Percentiles rank a stretch among this genome's conserved stretches.
Conservation (phyloP, 441 rosid species). For the Pelargonium citronellum region DNA sequence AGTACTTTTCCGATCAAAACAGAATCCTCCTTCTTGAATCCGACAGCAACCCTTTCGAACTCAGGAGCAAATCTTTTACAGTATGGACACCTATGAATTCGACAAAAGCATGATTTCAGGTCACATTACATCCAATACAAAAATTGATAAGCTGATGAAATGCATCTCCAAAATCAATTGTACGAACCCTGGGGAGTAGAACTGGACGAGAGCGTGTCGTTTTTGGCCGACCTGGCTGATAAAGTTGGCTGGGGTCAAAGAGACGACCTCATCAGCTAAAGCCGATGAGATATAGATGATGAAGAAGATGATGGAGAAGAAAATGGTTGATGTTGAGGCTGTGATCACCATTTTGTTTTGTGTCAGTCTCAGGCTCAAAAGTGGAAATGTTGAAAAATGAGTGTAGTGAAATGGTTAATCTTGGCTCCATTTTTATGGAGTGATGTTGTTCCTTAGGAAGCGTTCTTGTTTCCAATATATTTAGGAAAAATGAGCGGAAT, state of each 20-base stretch:
- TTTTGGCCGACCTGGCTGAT: not conserved
- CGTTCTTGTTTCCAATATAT: too few species aligned
- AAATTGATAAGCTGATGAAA: not conserved
- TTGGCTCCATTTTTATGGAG: not conserved
- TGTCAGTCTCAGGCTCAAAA: not conserved
- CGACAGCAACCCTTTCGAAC: not conserved
- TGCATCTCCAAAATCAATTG: too few species aligned
- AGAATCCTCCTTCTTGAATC: not conserved
- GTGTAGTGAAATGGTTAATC: too few species aligned
- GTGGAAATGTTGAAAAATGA: not conserved
- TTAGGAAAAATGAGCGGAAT: too few species aligned
- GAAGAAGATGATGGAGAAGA: not conserved
- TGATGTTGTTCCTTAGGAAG: not conserved
- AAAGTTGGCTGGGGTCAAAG: not conserved
- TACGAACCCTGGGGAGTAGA: not conserved
- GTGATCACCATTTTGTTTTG: not conserved
- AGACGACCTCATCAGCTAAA: not conserved
- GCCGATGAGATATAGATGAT: not conserved
- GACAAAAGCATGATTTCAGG: not conserved
- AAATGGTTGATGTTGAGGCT: not conserved
- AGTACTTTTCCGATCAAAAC: not conserved
- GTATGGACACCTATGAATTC: not conserved
- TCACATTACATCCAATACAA: not conserved
- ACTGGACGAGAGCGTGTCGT: not conserved
- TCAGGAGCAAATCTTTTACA: not conserved